Evolutionary conservation across 768 basidiomycete species (phyloP), one percentile per base, ranked within the genome.

Genomic region (Tylopilus felleus): DNA sequence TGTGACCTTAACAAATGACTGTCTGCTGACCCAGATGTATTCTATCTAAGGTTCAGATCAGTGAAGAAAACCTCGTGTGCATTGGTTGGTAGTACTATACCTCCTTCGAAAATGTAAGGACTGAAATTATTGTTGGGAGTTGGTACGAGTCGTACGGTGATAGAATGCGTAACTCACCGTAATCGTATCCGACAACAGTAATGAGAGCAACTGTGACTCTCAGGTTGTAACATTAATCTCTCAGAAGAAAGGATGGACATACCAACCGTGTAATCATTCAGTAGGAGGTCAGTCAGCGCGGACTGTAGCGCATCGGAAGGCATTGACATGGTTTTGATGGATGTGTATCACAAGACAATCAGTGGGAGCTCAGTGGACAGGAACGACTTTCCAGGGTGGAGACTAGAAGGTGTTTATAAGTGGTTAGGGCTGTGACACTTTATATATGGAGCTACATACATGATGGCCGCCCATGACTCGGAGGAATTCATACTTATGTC

Each of bases 21-120:
- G 10, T 42, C 10, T 14, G 5, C 58, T 23, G 8, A 60, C 58
- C 55, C 58, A 60, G 2, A 60, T 49, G 35, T 58, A 53, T 35
- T 59, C 49, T 35, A 58, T 45, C 56, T 47, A 29, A 1, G 25
- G 5, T n/a, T n/a, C 6, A 28, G 16, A n/a, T 38, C 36, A 38
- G 36, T 8, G 28, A 49, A 27, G 16, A 31, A 14, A 17, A 6
- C 12, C 12, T 28, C 5, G 33, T 35, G 33, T 35, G 14, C 16
- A 35, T 3, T 6, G 16, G n/a, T 22, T 22, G 19, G 10, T 8
- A 8, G 28, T 1, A 36, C 6, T 2, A 12, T 42, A 33, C 40
- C 40, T 51, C 49, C 13, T 23, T 9, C 7, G 29, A n/a, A n/a
- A 49, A 38, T 38, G 41, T 23, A 19, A 54, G 31, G 10, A 33